phyloP scores from a whole-genome alignment of 2,329 filamentous ascomycete genomes.

The Paecilomyces fulvus region DNA sequence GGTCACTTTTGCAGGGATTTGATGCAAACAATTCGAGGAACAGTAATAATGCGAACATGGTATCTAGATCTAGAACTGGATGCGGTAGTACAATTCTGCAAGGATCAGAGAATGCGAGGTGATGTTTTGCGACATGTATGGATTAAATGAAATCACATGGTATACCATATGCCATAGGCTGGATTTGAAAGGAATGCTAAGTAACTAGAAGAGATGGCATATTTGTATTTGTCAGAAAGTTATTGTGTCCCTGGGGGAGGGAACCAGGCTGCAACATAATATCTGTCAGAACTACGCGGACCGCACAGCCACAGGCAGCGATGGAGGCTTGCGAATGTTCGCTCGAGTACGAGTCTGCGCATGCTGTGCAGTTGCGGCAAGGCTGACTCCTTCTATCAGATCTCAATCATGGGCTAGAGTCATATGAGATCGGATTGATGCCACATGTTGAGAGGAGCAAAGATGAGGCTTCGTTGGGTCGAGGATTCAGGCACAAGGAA shows the following conservation, averaged over 20 bases:
- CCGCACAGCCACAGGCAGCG: not conserved
- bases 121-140: not conserved
- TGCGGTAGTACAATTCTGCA: not conserved
- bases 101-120: not conserved
- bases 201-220: not conserved
- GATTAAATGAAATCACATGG: not conserved
- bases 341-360: not conserved
- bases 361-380: not conserved
- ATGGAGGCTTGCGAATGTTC: not conserved
- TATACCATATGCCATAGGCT: not conserved
- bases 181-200: not conserved
- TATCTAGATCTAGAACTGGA: not conserved
- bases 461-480: not conserved
- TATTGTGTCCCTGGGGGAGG: not conserved
- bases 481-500: not conserved
- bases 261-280: not conserved
- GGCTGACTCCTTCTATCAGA: not conserved
- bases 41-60: not conserved
- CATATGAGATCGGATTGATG: not conserved
- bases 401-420: not conserved
- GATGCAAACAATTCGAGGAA: not conserved
- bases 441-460: not conserved
- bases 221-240: not conserved
- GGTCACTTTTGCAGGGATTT: not conserved
- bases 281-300: not conserved